phyloP scores from a whole-genome alignment of 352 stramenopile genomes.

The Globisporangium mamillatum region DNA sequence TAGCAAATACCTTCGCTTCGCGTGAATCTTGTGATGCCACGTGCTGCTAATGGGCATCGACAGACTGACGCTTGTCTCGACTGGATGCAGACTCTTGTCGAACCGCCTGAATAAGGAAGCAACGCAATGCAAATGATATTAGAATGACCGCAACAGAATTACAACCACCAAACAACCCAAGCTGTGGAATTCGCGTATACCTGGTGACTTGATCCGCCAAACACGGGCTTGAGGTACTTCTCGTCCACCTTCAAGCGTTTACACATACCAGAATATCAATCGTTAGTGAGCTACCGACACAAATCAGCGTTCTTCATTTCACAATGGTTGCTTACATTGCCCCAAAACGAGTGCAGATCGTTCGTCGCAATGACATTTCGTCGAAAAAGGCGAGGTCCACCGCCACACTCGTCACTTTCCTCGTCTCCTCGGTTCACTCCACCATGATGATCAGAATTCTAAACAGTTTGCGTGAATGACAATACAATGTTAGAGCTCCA shows the following conservation, averaged over 20 bases:
- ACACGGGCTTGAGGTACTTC: constrained; percentile 64
- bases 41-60: constrained; percentile 2
- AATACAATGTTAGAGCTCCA: constrained; percentile 7
- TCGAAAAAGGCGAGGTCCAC: constrained; percentile 20
- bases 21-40: not conserved
- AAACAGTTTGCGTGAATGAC: not conserved
- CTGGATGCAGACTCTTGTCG: not conserved
- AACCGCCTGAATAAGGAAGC: not conserved
- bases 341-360: constrained; percentile 61
- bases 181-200: not conserved
- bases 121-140: not conserved
- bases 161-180: not conserved
- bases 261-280: not conserved
- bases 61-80: constrained; percentile 7
- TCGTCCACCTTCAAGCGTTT: constrained; percentile 43
- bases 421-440: constrained; percentile 19
- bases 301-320: not conserved
- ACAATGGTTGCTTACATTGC: constrained; percentile 34
- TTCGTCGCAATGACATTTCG: constrained; percentile 24
- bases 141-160: not conserved
- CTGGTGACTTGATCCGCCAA: constrained; percentile 45
- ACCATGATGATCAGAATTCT: constrained; percentile 35
- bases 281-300: not conserved
- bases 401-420: constrained; percentile 23
- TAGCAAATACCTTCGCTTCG: not conserved